phyloP scores from a whole-genome alignment of 441 rosid genomes.

The Arabidopsis lyrata region DNA sequence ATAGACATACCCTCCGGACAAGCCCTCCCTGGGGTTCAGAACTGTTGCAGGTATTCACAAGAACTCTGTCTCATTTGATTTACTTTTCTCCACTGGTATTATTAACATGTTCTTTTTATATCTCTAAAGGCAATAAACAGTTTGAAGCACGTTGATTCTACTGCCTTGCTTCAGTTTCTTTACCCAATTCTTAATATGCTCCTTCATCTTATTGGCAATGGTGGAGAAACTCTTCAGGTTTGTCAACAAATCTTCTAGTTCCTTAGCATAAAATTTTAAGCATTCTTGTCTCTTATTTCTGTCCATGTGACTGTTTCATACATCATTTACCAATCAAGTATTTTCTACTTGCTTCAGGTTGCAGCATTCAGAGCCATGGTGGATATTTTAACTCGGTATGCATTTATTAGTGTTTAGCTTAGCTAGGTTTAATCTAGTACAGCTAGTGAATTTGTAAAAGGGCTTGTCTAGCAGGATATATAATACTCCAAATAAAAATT shows the following conservation, averaged over 20 bases:
- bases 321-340: slow-evolving; percentile 30
- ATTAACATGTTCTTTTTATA: slow-evolving; percentile 26
- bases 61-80: slow-evolving; percentile 23
- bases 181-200: slow-evolving; percentile 98
- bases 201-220: slow-evolving; percentile 99
- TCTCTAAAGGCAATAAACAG: slow-evolving; percentile 93
- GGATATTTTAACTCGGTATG: slow-evolving; percentile 95
- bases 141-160: slow-evolving; percentile 97
- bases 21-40: slow-evolving; percentile 99
- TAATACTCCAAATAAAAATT: slow-evolving; percentile 10
- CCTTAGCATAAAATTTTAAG: slow-evolving; percentile 22
- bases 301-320: slow-evolving; percentile 24
- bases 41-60: slow-evolving; percentile 87
- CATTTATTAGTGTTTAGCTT: slow-evolving; percentile 18
- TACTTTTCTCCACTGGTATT: slow-evolving; percentile 13
- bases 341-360: slow-evolving; percentile 65
- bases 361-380: slow-evolving; percentile 99
- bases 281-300: slow-evolving; percentile 17
- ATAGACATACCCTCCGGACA: slow-evolving; percentile 96
- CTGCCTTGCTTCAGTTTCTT: slow-evolving; percentile 99
- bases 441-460: not conserved
- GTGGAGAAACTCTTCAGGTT: slow-evolving; percentile 99
- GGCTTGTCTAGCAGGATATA: slow-evolving; percentile 14
- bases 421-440: slow-evolving; percentile 9
- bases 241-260: slow-evolving; percentile 24